Evolutionary conservation across 2,329 filamentous ascomycete species (phyloP).

Genomic region (Trichoderma lentiforme): DNA sequence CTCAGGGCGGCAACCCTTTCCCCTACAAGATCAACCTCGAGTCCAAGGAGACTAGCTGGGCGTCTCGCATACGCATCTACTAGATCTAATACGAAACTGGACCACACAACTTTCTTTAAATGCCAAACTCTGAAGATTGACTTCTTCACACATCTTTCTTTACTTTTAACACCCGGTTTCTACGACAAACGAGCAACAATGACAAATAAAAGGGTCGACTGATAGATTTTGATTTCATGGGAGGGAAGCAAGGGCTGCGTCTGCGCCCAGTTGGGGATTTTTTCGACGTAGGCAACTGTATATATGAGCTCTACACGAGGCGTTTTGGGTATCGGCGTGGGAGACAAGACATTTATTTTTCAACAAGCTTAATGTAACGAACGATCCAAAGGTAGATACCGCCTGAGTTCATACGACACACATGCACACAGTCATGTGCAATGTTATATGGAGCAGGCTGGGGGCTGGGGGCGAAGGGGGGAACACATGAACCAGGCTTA

Average conservation of each 20-base stretch:
- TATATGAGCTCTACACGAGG: not conserved
- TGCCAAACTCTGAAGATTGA: not conserved
- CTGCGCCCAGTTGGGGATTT: not conserved
- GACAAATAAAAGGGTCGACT: not conserved
- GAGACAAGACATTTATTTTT: not conserved
- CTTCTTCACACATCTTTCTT: not conserved
- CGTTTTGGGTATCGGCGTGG: constrained; percentile 5
- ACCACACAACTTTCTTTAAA: not conserved
- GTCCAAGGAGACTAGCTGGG: constrained; percentile 73
- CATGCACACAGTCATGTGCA: not conserved
- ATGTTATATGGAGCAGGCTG: not conserved
- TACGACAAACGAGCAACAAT: not conserved
- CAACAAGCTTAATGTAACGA: not conserved
- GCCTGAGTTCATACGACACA: not conserved
- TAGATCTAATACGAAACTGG: constrained; percentile 29
- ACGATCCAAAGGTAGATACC: constrained; percentile 12
- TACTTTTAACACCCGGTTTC: not conserved
- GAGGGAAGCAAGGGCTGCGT: not conserved
- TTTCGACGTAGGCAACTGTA: not conserved
- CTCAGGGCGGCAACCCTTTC: constrained; percentile 89
- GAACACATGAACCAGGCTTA: not conserved
- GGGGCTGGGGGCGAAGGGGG: not conserved
- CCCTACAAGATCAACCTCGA: constrained; percentile 91
- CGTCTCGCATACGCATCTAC: constrained; percentile 74
- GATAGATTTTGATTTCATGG: not conserved